Conservation (phyloP, 2,329 filamentous ascomycete species). For the Ilyonectria destructans region DNA sequence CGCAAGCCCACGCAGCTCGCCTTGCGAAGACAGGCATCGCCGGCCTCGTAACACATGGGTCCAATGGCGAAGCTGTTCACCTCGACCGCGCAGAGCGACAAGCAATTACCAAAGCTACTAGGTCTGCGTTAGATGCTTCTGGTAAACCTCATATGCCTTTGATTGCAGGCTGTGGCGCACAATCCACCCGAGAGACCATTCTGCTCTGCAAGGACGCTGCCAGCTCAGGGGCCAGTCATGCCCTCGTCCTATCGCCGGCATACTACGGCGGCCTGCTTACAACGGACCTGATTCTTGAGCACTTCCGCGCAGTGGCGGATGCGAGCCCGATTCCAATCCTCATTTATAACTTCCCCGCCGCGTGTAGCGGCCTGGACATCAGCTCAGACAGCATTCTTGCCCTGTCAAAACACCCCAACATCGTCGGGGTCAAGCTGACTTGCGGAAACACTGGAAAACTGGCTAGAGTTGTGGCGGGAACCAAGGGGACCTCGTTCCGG, state of each 20-base stretch:
- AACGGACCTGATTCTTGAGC: conserved; percentile 70
- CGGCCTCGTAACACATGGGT: conserved; percentile 79
- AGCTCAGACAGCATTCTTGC: conserved; percentile 70
- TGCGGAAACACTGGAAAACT: conserved; percentile 77
- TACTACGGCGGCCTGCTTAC: conserved; percentile 78
- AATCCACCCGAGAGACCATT: conserved; percentile 79
- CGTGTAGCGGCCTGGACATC: conserved; percentile 71
- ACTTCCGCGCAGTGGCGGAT: conserved; percentile 76
- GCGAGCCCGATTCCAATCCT: conserved; percentile 72
- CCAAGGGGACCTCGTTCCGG: conserved; percentile 67
- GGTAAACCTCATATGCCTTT: conserved; percentile 72
- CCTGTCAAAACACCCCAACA: conserved; percentile 69
- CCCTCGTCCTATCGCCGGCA: conserved; percentile 77
- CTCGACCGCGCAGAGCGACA: conserved; percentile 77
- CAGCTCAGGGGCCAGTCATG: conserved; percentile 76
- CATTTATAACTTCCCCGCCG: conserved; percentile 77
- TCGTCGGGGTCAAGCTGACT: conserved; percentile 76
- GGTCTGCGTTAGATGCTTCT: conserved; percentile 72
- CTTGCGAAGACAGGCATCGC: conserved; percentile 76
- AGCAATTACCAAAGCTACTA: conserved; percentile 73
- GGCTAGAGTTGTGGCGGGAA: conserved; percentile 63
- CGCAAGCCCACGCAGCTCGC: conserved; percentile 68
- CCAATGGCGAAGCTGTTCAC: conserved; percentile 83
- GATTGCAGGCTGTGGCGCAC: conserved; percentile 79
- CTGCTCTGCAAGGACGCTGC: conserved; percentile 77